Evolutionary conservation across 768 basidiomycete species (phyloP).

Genomic region (Arthromyces matolae): DNA sequence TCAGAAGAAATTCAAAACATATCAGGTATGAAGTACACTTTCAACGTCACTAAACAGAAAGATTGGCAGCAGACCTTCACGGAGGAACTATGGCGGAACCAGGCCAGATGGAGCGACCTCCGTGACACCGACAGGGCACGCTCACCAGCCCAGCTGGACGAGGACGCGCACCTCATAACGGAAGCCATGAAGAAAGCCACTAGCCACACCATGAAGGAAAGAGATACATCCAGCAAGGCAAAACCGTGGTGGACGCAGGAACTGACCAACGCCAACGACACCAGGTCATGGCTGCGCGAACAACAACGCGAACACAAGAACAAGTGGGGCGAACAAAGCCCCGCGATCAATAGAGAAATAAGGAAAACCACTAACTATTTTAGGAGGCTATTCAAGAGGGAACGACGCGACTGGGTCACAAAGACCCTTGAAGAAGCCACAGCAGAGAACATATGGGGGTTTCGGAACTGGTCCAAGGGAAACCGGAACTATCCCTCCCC

Average conservation of each 20-base stretch:
- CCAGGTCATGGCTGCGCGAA: background rate
- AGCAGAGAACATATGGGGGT: constrained; percentile 21
- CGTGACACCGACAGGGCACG: background rate
- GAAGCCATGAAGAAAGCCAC: background rate
- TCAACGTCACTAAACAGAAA: too few relatives aligned
- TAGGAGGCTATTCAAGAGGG: constrained; percentile 5
- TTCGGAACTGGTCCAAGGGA: constrained; percentile 21
- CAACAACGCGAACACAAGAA: background rate
- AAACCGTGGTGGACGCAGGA: constrained; percentile 5
- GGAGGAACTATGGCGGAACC: too few relatives aligned
- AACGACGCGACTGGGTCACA: background rate
- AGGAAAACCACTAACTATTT: constrained; percentile 2
- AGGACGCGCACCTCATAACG: background rate
- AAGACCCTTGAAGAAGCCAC: constrained; percentile 14
- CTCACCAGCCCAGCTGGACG: background rate
- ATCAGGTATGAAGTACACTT: too few relatives aligned
- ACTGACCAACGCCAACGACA: background rate
- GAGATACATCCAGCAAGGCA: background rate
- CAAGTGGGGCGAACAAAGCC: background rate
- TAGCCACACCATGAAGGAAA: background rate
- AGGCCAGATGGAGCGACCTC: too few relatives aligned
- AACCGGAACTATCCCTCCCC: constrained; percentile 24
- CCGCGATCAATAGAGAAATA: background rate
- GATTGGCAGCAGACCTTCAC: too few relatives aligned
- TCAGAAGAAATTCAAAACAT: too few relatives aligned